Conservation (phyloP, 1,139 yeast species). For the Taphrina deformans region DNA sequence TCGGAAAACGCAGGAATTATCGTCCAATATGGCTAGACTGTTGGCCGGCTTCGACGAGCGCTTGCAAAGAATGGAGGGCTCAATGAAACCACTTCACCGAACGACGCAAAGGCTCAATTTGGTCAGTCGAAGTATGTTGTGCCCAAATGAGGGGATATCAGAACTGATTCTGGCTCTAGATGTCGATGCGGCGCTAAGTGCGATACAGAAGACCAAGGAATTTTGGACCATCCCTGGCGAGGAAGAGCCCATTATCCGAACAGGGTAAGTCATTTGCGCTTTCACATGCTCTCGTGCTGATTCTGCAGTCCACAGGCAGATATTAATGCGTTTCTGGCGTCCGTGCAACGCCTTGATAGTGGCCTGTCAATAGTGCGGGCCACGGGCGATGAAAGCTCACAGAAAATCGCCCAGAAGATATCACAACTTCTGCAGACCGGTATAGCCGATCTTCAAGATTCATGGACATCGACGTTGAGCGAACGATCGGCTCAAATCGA, state of each 20-base stretch:
- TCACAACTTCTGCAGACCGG: slow-evolving; percentile 28
- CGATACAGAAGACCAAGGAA: slow-evolving; percentile 35
- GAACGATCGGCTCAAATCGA: slow-evolving; percentile 31
- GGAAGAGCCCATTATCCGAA: slow-evolving; percentile 33
- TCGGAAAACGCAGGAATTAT: slow-evolving; percentile 30
- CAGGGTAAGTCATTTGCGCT: slow-evolving; percentile 14
- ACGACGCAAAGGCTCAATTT: slow-evolving; percentile 24
- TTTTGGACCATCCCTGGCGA: slow-evolving; percentile 34
- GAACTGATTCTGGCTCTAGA: slow-evolving; percentile 11
- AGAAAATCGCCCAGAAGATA: slow-evolving; percentile 29
- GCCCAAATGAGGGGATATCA: neutral
- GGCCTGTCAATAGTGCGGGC: slow-evolving; percentile 22
- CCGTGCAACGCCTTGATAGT: slow-evolving; percentile 27
- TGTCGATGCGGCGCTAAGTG: slow-evolving; percentile 32
- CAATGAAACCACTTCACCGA: slow-evolving; percentile 33
- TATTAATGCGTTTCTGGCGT: slow-evolving; percentile 15
- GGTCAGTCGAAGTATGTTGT: slow-evolving; percentile 18
- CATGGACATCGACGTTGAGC: slow-evolving; percentile 1
- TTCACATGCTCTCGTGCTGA: neutral
- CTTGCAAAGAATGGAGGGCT: slow-evolving; percentile 26
- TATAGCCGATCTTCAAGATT: slow-evolving; percentile 17
- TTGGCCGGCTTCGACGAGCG: slow-evolving; percentile 31
- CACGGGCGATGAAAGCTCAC: slow-evolving; percentile 33
- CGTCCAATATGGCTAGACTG: slow-evolving; percentile 21
- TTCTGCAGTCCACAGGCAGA: neutral